Evolutionary conservation across 768 basidiomycete genomes (phyloP).

Genomic region (Lactifluus rugatus): DNA sequence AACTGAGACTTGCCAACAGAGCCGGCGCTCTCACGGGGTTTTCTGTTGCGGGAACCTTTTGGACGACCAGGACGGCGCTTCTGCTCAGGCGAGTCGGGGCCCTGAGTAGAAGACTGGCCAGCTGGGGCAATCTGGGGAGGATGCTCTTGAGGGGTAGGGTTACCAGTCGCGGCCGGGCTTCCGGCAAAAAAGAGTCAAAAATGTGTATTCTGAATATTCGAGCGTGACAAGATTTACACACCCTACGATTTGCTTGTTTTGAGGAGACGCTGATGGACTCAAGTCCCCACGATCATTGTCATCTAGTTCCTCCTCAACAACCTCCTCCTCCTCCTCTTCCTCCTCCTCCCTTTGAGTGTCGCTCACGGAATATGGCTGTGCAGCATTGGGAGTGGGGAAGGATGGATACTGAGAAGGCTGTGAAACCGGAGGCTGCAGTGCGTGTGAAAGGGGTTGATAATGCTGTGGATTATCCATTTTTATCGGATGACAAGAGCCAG

Average conservation of each 20-base stretch:
- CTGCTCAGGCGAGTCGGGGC: conserved; percentile 32
- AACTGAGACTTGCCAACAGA: conserved; percentile 34
- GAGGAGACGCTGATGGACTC: conserved; percentile 27
- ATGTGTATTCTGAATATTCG: conserved; percentile 10
- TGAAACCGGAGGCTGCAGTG: conserved; percentile 47
- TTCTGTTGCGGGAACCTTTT: conserved; percentile 69
- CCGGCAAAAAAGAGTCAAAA: conserved; percentile 16
- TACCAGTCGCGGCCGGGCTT: conserved; percentile 23
- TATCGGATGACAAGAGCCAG: conserved; percentile 20
- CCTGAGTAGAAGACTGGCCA: conserved; percentile 18
- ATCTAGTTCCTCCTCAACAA: conserved; percentile 57
- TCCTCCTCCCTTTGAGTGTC: conserved; percentile 43
- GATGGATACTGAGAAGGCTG: conserved; percentile 22
- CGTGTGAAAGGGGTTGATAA: conserved; percentile 74
- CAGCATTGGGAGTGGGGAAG: conserved; percentile 15
- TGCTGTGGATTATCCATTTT: conserved; percentile 64
- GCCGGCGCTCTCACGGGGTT: conserved; percentile 33
- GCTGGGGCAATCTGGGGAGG: conserved; percentile 5
- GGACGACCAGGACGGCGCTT: conserved; percentile 75
- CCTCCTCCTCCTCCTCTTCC: conserved; percentile 68
- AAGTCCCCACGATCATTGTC: conserved; percentile 24
- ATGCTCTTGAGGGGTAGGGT: conserved; percentile 7
- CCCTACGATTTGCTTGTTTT: conserved; percentile 24
- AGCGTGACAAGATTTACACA: conserved; percentile 23
- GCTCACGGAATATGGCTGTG: conserved; percentile 22